Base-by-base conservation (phyloP, 2,329 filamentous ascomycete species). In the Trichoderma polysporum region DNA sequence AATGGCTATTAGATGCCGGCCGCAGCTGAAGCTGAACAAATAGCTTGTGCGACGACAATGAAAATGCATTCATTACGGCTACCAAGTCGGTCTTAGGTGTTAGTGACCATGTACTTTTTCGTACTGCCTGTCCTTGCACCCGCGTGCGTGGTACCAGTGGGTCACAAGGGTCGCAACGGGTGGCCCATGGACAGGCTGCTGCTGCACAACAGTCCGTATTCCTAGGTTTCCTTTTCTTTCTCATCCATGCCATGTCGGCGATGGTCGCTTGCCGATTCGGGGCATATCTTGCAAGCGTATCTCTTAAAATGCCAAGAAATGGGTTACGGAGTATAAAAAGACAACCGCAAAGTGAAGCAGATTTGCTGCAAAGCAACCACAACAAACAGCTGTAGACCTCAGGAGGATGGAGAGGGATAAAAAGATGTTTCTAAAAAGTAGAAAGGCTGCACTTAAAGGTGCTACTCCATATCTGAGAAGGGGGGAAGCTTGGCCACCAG, bases 111-210 rank as follows among this genome's bases (percentile, higher is more conserved):
- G 49, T 62, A 53, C 35, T n/a, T 45, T 39, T 13, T 25, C 49
- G 59, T 62, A 62, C 59, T 25, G 49, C 27, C 22, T 27, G 59
- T 31, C 41, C 33, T 62, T n/a, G 59, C 59, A 53, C 33, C 49
- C 35, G 59, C 59, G 25, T 19, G 50, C 35, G 47, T n/a, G 59
- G 59, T 62, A 62, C 59, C 41, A 35, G 59, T 62, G 59, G 59
- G 49, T 27, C 59, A 45, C 59, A 53, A 53, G 33, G 33, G 59
- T 47, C 31, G 59, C 59, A 62, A 52, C 59, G 47, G 37, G 45
- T 37, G 12, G 19, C 15, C 33, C 33, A 27, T 52, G 47, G 10
- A 27, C 47, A 52, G 25, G 35, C 39, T 10, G n/a, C 47, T 49
- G 37, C 29, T 19, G 54, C 54, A 57, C 35, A 33, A 19, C 22